Base-by-base conservation (phyloP, 192 early-diverging fungal species). In the Mycoemilia scoparia region DNA sequence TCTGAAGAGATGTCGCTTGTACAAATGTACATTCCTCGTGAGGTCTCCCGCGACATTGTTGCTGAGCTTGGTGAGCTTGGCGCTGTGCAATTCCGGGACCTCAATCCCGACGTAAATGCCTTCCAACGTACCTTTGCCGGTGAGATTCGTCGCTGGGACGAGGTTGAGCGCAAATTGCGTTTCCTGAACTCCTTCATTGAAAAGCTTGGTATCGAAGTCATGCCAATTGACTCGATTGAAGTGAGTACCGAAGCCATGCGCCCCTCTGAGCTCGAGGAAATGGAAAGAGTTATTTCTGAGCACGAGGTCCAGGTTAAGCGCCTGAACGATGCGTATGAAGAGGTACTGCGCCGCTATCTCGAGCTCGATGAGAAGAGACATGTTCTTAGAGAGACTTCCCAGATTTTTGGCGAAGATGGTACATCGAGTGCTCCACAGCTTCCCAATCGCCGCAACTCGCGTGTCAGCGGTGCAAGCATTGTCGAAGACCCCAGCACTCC, bases 51-150 rank as follows among this genome's bases (percentile, higher is more conserved):
- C 48, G 79, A 76, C 11, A 90, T 85, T 7, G 82, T 92, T 13
- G 56, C 88, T 16, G 86, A 92, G 64, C 64, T 98, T 24, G 95
- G 95, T 15, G 95, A 98, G 49, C 58, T 92, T 22, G 95, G 95
- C 1, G 67, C 79, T 37, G 64, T 98, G 22, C 77, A 98, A 52
- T 95, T 98, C 64, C 72, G 83, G 51, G 95, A 98, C 54, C 64
- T 95, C 34, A 98, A 98, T 60, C 65, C 76, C 16, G 76, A 86
- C 20, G 82, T 87, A 16, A 96, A 87, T 52, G 89, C 89, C 7
- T 98, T 98, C 49, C 91, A 98, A 59, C 76, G 91, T 12, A 74
- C 86, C 13, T 96, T 87, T 58, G 95, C 96, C 14, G 77, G 65
- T 36, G 86, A 96, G 54, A 91, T 98, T 49, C 74, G 88, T 43